phyloP scores from a whole-genome alignment of 2,329 filamentous ascomycete genomes.

The Aspergillus sp. region DNA sequence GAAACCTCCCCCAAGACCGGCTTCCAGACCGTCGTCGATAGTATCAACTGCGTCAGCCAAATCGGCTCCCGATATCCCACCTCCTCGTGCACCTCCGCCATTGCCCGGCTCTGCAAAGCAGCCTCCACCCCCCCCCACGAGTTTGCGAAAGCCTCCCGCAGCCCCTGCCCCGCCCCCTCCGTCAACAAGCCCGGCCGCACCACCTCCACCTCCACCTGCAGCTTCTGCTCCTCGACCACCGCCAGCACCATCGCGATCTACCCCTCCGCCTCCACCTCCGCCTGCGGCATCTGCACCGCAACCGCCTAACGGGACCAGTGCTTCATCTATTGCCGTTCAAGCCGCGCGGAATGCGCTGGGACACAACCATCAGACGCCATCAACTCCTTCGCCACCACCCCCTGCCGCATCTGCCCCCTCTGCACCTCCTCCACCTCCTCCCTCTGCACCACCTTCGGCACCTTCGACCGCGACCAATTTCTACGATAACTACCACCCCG shows the following conservation, averaged over 20 bases:
- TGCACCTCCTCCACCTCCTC: conserved; percentile 46
- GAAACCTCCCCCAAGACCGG: conserved; percentile 53
- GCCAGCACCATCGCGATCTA: conserved; percentile 40
- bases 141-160: conserved; percentile 54
- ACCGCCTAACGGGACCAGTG: conserved; percentile 39
- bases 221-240: conserved; percentile 42
- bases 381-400: conserved; percentile 42
- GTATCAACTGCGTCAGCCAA: conserved; percentile 58
- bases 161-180: conserved; percentile 45
- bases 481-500: conserved; percentile 43
- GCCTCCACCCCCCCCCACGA: conserved; percentile 57
- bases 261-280: conserved; percentile 47
- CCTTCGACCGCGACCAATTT: conserved; percentile 45
- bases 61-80: conserved; percentile 39
- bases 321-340: conserved; percentile 55
- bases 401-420: conserved; percentile 34
- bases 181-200: conserved; percentile 42
- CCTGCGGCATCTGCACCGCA: conserved; percentile 25
- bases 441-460: conserved; percentile 43
- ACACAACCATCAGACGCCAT: conserved; percentile 40
- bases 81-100: conserved; percentile 66
- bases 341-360: conserved; percentile 59
- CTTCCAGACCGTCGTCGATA: conserved; percentile 58
- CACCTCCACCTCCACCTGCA: conserved; percentile 40
- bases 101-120: conserved; percentile 46